Evolutionary conservation across 2,329 filamentous ascomycete genomes (phyloP), one percentile per base, ranked within the genome.

Genomic region (Diplodia mutila): DNA sequence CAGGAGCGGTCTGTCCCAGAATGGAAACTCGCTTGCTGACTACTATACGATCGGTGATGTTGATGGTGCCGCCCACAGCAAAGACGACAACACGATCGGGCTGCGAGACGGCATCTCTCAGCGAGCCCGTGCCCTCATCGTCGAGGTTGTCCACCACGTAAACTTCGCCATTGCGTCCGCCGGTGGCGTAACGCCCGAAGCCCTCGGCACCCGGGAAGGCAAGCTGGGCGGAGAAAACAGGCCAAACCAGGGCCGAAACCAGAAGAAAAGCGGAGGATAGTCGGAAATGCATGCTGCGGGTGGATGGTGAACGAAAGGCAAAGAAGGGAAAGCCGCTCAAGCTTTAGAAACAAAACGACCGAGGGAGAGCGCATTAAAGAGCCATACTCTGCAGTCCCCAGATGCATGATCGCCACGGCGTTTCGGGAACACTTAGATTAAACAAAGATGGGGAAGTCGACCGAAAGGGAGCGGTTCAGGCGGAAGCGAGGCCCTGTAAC

Each of bases 131-230:
- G 5, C 84, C 84, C 2, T 78, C 78, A 70, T 85, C 83, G 64
- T 81, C 76, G 12, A 85, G 74, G 69, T 83, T 85, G 18, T 80
- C 82, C 11, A 85, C 83, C 53, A 83, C 78, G 72, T 84, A 85
- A 27, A 83, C 81, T 4, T 77, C 79, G 34, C 83, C 83, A 21
- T 78, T 77, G 49, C 82, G 79, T 8, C 83, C 83, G 32, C 84
- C 83, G 6, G 80, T 75, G 3, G 83, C 82, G 54, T 82, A 76
- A 59, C 79, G 78, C 14, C 83, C 83, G 69, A 85, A 84, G 12
- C 83, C 83, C 74, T 85, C 83, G 11, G 83, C 84, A 23, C 83
- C 82, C 3, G 83, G 82, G 70, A 85, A 85, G 48, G 83, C 83
- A 12, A 78, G 69, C 54, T 73, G 70, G 18, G 68, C 68, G 8